Evolutionary conservation across 1,139 yeast species (phyloP).

Genomic region (Pichia terricola): DNA sequence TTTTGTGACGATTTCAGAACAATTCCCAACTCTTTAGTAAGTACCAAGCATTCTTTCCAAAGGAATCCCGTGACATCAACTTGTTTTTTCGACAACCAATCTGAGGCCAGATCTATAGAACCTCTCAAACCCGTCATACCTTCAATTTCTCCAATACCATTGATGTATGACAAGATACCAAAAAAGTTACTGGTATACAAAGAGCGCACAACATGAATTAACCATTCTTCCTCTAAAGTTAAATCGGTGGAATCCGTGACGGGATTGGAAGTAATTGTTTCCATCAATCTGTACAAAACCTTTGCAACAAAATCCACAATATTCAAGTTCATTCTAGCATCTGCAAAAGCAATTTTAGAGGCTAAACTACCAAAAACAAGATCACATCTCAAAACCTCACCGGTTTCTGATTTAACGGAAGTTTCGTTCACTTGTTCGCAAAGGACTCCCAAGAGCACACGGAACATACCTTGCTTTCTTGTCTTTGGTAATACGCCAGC

Average conservation of each 20-base stretch:
- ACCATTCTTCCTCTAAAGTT: slow-evolving; percentile 18
- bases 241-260: neutral
- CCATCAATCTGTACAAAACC: slow-evolving; percentile 35
- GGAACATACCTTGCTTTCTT: slow-evolving; percentile 30
- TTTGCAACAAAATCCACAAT: slow-evolving; percentile 41
- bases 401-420: neutral
- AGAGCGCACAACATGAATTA: slow-evolving; percentile 13
- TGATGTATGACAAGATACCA: slow-evolving; percentile 15
- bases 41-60: too few relatives aligned
- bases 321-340: slow-evolving; percentile 35
- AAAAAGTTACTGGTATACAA: slow-evolving; percentile 19
- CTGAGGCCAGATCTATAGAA: slow-evolving; percentile 31
- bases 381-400: slow-evolving; percentile 27
- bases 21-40: too few relatives aligned
- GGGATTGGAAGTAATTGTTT: slow-evolving; percentile 15
- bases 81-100: too few relatives aligned
- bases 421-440: slow-evolving; percentile 2
- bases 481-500: slow-evolving; percentile 37
- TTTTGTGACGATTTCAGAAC: too few relatives aligned
- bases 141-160: slow-evolving; percentile 15
- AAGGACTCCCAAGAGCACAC: slow-evolving; percentile 27
- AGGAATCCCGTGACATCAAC: too few relatives aligned
- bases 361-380: slow-evolving; percentile 19
- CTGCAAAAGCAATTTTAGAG: slow-evolving; percentile 21
- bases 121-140: slow-evolving; percentile 14